These are phyloP conservation scores for Leishmania martiniquensis DNA, from an alignment of 208 protist genomes.

Conservation along the genomic window DNA sequence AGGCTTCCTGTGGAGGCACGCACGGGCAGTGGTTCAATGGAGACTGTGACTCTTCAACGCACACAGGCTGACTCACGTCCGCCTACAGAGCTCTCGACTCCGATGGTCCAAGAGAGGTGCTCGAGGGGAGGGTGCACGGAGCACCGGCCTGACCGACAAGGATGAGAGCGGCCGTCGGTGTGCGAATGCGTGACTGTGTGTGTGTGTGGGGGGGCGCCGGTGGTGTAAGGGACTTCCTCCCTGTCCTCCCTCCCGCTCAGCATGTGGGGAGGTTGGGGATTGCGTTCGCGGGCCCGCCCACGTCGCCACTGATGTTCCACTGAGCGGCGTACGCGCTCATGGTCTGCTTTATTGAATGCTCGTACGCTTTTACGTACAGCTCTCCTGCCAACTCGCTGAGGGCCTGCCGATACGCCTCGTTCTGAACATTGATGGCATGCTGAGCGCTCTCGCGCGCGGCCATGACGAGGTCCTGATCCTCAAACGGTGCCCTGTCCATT, in stretches of 20 bases:
- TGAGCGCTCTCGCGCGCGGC: slow-evolving; percentile 56
- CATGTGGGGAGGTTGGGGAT: background rate
- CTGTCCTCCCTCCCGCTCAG: background rate
- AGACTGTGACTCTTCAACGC: background rate
- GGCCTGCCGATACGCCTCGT: slow-evolving; percentile 71
- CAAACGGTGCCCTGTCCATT: slow-evolving; percentile 5
- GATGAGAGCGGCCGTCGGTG: background rate
- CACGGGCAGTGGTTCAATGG: background rate
- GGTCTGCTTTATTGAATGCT: slow-evolving; percentile 25
- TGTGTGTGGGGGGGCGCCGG: too few relatives aligned
- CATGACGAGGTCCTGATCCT: slow-evolving; percentile 67
- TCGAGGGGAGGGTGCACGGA: background rate
- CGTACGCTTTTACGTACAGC: slow-evolving; percentile 67
- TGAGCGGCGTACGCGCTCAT: slow-evolving; percentile 8
- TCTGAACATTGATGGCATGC: slow-evolving; percentile 44
- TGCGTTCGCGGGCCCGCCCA: background rate
- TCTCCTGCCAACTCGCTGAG: slow-evolving; percentile 77
- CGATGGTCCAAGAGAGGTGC: background rate
- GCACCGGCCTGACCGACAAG: background rate
- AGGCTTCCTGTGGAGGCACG: too few relatives aligned
- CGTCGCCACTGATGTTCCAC: slow-evolving; percentile 8
- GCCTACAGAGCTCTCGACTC: background rate
- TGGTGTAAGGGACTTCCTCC: background rate
- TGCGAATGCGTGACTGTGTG: too few relatives aligned
- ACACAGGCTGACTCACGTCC: background rate